phyloP scores from a whole-genome alignment of 139 green algal genomes.

The Nannochloris sp. region DNA sequence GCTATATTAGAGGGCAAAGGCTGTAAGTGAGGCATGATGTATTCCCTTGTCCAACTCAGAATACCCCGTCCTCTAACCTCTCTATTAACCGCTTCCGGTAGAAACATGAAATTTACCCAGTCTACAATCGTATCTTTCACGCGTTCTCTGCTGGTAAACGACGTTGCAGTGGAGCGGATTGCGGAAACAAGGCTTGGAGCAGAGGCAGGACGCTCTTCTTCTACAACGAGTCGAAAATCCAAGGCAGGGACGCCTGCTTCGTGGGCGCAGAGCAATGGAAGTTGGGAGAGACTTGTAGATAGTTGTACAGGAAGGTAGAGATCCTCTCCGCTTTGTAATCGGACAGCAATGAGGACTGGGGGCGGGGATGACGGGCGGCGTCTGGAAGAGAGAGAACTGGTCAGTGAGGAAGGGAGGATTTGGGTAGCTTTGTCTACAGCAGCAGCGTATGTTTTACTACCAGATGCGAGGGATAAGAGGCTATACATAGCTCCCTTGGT shows the following conservation, averaged over 20 bases:
- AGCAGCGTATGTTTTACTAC: background rate
- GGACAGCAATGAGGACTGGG: background rate
- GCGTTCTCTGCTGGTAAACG: conserved; percentile 1
- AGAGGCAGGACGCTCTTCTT: background rate
- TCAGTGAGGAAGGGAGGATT: background rate
- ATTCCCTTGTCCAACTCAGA: background rate
- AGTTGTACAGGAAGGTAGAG: background rate
- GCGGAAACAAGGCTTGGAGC: background rate
- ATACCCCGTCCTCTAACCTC: conserved; percentile 3
- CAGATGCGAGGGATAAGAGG: background rate
- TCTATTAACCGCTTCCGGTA: conserved; percentile 2
- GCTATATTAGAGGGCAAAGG: background rate
- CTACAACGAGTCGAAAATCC: background rate
- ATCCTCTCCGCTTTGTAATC: background rate
- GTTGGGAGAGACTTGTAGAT: background rate
- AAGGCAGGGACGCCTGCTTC: background rate
- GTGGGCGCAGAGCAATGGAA: background rate
- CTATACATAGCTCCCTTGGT: background rate
- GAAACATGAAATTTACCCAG: conserved; percentile 14
- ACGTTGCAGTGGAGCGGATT: too few species aligned
- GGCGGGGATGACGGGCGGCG: background rate
- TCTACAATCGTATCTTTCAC: background rate
- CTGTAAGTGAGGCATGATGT: background rate
- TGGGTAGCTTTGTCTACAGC: background rate
- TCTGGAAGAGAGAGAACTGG: background rate